Conservation (phyloP, 2,329 filamentous ascomycete species). For the Penicillium sp. region DNA sequence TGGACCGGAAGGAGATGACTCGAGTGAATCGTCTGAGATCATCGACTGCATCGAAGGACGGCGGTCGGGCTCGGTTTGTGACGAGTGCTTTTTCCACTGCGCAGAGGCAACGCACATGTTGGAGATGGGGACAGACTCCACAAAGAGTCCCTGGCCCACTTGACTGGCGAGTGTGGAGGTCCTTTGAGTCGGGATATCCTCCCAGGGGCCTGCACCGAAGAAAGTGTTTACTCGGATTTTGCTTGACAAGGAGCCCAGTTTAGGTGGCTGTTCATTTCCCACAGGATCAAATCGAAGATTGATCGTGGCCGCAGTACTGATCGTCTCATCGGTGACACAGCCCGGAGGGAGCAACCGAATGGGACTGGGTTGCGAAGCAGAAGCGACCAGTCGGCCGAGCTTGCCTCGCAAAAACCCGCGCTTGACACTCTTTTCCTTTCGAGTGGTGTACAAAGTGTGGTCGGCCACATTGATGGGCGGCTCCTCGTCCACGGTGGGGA, state of each 20-base stretch:
- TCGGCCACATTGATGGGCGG: slow-evolving; percentile 51
- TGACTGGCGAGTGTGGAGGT: slow-evolving; percentile 36
- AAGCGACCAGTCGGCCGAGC: slow-evolving; percentile 52
- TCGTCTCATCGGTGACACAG: slow-evolving; percentile 32
- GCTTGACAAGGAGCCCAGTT: slow-evolving; percentile 46
- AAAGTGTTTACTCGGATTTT: slow-evolving; percentile 55
- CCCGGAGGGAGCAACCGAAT: slow-evolving; percentile 45
- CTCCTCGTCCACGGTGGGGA: slow-evolving; percentile 54
- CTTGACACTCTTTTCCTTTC: slow-evolving; percentile 54
- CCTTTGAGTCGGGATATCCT: slow-evolving; percentile 44
- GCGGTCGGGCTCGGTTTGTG: too few species aligned
- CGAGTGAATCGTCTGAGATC: too few species aligned
- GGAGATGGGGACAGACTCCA: background rate
- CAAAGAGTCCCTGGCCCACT: slow-evolving; percentile 23
- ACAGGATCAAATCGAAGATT: slow-evolving; percentile 57
- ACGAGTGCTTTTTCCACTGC: slow-evolving; percentile 29
- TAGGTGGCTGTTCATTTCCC: slow-evolving; percentile 48
- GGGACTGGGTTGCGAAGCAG: slow-evolving; percentile 53
- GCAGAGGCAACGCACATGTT: background rate
- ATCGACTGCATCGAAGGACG: too few species aligned
- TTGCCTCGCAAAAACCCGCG: slow-evolving; percentile 56
- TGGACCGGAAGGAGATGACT: too few species aligned
- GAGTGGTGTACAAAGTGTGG: slow-evolving; percentile 46
- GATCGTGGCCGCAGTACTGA: slow-evolving; percentile 52
- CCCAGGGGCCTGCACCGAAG: slow-evolving; percentile 49